These are phyloP conservation scores for Suillus spraguei DNA, from an alignment of 768 basidiomycete species.

Conservation along the genomic window DNA sequence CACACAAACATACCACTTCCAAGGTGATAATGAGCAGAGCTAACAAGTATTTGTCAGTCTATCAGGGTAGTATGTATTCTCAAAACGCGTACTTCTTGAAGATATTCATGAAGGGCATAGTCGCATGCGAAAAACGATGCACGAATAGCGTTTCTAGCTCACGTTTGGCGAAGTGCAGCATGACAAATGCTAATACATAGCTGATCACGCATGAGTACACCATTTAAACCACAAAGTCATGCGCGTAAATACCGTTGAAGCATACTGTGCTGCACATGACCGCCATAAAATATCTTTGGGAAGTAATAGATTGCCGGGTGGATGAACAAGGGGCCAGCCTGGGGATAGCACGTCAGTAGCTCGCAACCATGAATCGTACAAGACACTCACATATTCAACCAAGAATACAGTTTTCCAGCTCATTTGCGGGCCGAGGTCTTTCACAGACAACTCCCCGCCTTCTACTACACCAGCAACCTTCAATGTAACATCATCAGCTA, in stretches of 20 bases:
- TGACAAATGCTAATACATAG: conserved; percentile 71
- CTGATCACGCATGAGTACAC: conserved; percentile 35
- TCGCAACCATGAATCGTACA: conserved; percentile 12
- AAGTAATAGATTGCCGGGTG: conserved; percentile 84
- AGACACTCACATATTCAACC: conserved; percentile 84
- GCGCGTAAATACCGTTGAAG: conserved; percentile 64
- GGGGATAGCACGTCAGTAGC: conserved; percentile 12
- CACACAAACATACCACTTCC: conserved; percentile 52
- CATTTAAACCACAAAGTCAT: background rate
- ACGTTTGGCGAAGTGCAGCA: conserved; percentile 90
- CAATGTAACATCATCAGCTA: conserved; percentile 66
- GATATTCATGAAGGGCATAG: conserved; percentile 86
- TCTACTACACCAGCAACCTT: conserved; percentile 56
- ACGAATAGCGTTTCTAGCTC: conserved; percentile 92
- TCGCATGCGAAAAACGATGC: conserved; percentile 93
- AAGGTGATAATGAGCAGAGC: conserved; percentile 89
- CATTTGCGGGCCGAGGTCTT: conserved; percentile 91
- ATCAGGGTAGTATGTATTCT: background rate
- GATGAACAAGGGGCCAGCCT: conserved; percentile 88
- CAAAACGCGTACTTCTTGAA: conserved; percentile 79
- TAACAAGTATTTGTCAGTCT: conserved; percentile 34
- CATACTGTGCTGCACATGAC: conserved; percentile 68
- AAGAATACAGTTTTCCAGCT: conserved; percentile 89
- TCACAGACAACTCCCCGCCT: conserved; percentile 70
- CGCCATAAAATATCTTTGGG: conserved; percentile 70